Percentiles rank a stretch among this genome's conserved stretches.
Conservation (phyloP, 108 stramenopile genomes). For the Fragilariopsis cylindrus region DNA sequence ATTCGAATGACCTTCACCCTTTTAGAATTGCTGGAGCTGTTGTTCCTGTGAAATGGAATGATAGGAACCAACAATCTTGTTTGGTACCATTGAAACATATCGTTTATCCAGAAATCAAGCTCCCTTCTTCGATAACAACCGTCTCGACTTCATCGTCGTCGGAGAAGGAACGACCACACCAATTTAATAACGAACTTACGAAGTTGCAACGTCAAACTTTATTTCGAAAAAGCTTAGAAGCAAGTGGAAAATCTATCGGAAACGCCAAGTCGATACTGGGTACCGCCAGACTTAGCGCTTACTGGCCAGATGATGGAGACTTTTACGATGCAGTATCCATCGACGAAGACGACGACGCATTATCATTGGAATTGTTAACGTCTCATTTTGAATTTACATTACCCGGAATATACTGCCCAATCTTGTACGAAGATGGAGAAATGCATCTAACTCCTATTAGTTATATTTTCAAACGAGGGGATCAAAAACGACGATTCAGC, state of each 20-base stretch:
- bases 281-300: conserved; percentile 9
- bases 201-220: conserved; percentile 4
- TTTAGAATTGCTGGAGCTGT: conserved; percentile 20
- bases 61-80: neutral
- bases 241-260: conserved; percentile 29
- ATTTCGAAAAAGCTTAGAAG: conserved; percentile 6
- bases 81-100: conserved; percentile 21
- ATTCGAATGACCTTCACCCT: conserved; percentile 1
- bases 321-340: conserved; percentile 22
- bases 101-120: neutral
- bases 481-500: neutral
- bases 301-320: conserved; percentile 21
- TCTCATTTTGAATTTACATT: conserved; percentile 22
- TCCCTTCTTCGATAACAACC: no score
- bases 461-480: conserved; percentile 21
- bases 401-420: conserved; percentile 28
- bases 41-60: conserved; percentile 27
- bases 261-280: conserved; percentile 18
- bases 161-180: neutral
- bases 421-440: conserved; percentile 35
- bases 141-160: no score
- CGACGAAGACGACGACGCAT: neutral
- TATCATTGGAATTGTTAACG: conserved; percentile 17
- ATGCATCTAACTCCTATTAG: conserved; percentile 11
- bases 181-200: neutral